Evolutionary conservation across 495 filamentous ascomycete species (phyloP).

Genomic region (Aspergillus sparsus): DNA sequence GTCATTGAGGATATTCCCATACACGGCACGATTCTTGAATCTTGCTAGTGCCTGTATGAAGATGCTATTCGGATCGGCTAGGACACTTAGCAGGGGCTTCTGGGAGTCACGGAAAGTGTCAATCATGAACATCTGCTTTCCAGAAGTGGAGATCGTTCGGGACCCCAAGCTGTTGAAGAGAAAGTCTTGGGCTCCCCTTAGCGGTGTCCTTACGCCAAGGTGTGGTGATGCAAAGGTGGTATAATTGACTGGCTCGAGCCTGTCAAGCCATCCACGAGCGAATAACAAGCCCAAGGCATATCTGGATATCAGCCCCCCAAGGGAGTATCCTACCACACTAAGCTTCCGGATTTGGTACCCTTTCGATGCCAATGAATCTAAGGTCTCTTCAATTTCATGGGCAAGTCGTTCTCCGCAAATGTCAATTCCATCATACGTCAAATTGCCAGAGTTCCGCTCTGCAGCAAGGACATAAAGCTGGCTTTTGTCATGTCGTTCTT

Average conservation of each 20-base stretch:
- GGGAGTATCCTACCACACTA: slow-evolving; percentile 84
- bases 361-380: slow-evolving; percentile 61
- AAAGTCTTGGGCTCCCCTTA: slow-evolving; percentile 63
- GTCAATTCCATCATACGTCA: slow-evolving; percentile 95
- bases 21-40: slow-evolving; percentile 73
- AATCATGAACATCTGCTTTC: slow-evolving; percentile 82
- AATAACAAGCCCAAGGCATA: slow-evolving; percentile 86
- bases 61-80: slow-evolving; percentile 82
- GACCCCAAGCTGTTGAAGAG: slow-evolving; percentile 83
- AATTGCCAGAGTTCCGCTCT: slow-evolving; percentile 76
- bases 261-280: slow-evolving; percentile 75
- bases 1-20: slow-evolving; percentile 87
- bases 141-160: slow-evolving; percentile 73
- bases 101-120: slow-evolving; percentile 83
- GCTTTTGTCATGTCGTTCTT: slow-evolving; percentile 62
- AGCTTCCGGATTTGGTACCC: slow-evolving; percentile 76
- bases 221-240: slow-evolving; percentile 91
- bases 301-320: slow-evolving; percentile 83
- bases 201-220: slow-evolving; percentile 78
- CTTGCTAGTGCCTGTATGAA: slow-evolving; percentile 76
- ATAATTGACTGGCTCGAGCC: slow-evolving; percentile 85
- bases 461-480: slow-evolving; percentile 71
- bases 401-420: slow-evolving; percentile 85
- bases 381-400: slow-evolving; percentile 80
- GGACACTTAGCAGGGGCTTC: slow-evolving; percentile 72